Base-by-base conservation (phyloP, 1,139 yeast species). In the Debaryomyces subglobosus region DNA sequence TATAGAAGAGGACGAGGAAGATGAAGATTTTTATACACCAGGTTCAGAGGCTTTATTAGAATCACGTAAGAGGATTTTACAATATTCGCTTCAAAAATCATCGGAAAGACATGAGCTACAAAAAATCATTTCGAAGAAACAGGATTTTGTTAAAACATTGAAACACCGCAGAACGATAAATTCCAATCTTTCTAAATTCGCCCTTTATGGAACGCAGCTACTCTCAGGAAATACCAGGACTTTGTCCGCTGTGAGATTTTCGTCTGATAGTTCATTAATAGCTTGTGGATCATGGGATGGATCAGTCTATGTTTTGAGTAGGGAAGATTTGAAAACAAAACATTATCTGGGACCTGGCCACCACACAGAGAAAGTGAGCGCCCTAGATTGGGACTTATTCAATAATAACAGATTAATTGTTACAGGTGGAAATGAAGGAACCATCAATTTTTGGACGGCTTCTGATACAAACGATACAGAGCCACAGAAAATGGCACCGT, bases 231-330 rank as follows among this genome's bases (percentile, higher is more conserved):
- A 69, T 50, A 78, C 81, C 5, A 69, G 97, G 52, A 89, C 96
- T 1, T 75, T 89, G 0, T 85, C 96, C 0, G 66, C 77, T 1
- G 81, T 85, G 0, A 62, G 82, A 18, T 75, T 81, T 49, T 76
- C 84, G 15, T 13, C 33, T 6, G 57, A 60, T 33, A 56, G 60
- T 21, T 45, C 55, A 1, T 47, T 49, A 2, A 67, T 89, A 1
- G 88, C 90, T 0, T 75, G 84, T 15, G 96, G 94, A 0, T 87
- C 95, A 37, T 92, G 98, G 97, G 82, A 86, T 50, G 98, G 98
- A 3, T 76, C 78, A 16, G 58, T 90, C 4, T 78, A 78, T 51
- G 50, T 89, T 3, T 49, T 89, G 27, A 65, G 75, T 40, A 58
- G 65, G 1, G 62, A 64, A 0, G 65, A 73, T 24, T 65, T 88